These are phyloP conservation scores for Diaporthe citri DNA, from an alignment of 2,329 filamentous ascomycete genomes.

Conservation along the genomic window DNA sequence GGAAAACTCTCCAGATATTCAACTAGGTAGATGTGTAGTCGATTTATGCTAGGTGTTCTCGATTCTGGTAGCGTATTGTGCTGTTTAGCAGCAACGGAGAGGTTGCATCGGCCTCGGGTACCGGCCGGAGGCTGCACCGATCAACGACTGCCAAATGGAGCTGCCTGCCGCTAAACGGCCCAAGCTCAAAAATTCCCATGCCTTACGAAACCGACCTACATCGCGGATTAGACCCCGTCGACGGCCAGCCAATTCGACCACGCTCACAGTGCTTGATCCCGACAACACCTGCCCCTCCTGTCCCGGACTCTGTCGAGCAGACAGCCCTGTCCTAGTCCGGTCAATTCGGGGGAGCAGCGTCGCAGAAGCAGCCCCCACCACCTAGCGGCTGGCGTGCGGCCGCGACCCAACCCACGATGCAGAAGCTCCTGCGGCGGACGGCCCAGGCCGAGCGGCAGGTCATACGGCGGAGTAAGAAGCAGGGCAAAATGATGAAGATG, in stretches of 20 bases:
- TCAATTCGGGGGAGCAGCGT: background rate
- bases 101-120: slow-evolving; percentile 14
- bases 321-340: background rate
- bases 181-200: slow-evolving; percentile 41
- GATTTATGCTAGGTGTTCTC: background rate
- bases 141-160: slow-evolving; percentile 10
- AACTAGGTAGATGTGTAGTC: background rate
- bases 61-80: background rate
- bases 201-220: background rate
- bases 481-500: slow-evolving; percentile 46
- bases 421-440: slow-evolving; percentile 77
- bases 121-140: slow-evolving; percentile 15
- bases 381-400: slow-evolving; percentile 19
- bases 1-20: background rate
- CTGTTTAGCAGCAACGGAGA: background rate
- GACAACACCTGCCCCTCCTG: background rate
- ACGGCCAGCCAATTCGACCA: slow-evolving; percentile 20
- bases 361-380: background rate
- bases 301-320: background rate
- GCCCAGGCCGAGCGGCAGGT: slow-evolving; percentile 76
- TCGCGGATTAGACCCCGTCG: slow-evolving; percentile 1
- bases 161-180: slow-evolving; percentile 30
- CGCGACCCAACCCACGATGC: slow-evolving; percentile 61
- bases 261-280: background rate
- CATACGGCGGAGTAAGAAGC: slow-evolving; percentile 56